These are phyloP conservation scores for Samsoniella hepiali DNA, from an alignment of 2,329 filamentous ascomycete species.

Conservation along the genomic window DNA sequence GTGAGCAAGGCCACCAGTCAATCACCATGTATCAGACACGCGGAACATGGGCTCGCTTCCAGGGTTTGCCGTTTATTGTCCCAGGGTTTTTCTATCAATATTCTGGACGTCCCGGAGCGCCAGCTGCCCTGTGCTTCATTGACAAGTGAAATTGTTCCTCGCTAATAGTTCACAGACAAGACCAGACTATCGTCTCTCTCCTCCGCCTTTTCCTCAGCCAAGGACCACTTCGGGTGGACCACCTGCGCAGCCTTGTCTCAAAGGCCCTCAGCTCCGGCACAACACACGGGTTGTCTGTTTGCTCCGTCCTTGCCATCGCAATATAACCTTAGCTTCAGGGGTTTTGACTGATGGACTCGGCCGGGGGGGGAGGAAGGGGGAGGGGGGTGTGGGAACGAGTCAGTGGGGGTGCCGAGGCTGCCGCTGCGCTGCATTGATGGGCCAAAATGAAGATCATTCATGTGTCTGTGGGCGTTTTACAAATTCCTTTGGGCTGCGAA, in stretches of 20 bases:
- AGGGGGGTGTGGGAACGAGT: background rate
- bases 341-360: background rate
- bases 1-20: too few species aligned
- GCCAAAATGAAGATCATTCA: conserved; percentile 7
- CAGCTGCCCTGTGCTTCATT: background rate
- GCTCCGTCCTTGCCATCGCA: background rate
- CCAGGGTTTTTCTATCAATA: too few species aligned
- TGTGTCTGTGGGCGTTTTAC: background rate
- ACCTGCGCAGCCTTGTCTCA: background rate
- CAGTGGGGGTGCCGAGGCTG: conserved; percentile 1
- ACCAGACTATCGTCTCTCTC: background rate
- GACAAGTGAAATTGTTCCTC: background rate
- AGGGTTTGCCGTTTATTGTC: too few species aligned
- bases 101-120: background rate
- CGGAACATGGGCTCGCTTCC: too few species aligned
- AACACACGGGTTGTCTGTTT: background rate
- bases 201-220: background rate
- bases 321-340: background rate
- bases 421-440: background rate
- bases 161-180: background rate
- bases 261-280: background rate
- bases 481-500: background rate
- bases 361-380: background rate
- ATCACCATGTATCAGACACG: too few species aligned
- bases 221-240: background rate